Percentiles rank a stretch among this genome's conserved stretches.
phyloP scores from a whole-genome alignment of 2,329 filamentous ascomycete species.

The Aspergillus sp. region DNA sequence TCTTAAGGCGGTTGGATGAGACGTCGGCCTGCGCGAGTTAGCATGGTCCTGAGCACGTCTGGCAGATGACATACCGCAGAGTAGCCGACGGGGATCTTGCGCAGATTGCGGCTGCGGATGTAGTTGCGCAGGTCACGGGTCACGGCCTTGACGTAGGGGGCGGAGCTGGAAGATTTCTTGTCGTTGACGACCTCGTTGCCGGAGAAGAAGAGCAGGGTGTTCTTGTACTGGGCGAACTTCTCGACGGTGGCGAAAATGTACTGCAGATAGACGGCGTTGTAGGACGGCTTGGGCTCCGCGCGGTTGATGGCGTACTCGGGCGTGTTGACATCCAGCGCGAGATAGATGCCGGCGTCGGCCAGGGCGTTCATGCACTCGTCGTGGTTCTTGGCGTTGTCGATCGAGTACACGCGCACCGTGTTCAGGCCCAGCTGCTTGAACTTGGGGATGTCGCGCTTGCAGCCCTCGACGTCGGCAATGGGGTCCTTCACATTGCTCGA shows the following conservation, averaged over 20 bases:
- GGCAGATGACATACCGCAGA: constrained; percentile 34
- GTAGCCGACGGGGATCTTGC: constrained; percentile 65
- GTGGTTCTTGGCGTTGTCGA: constrained; percentile 77
- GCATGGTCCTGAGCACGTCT: background rate
- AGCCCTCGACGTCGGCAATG: constrained; percentile 59
- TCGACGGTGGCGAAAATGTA: constrained; percentile 83
- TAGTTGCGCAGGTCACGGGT: constrained; percentile 69
- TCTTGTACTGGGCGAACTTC: constrained; percentile 70
- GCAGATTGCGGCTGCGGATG: constrained; percentile 52
- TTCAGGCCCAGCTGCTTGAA: constrained; percentile 85
- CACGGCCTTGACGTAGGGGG: constrained; percentile 68
- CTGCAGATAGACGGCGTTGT: constrained; percentile 80
- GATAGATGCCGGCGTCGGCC: constrained; percentile 78
- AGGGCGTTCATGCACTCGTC: constrained; percentile 76
- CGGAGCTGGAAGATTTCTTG: constrained; percentile 52
- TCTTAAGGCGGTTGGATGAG: constrained; percentile 72
- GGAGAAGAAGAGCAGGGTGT: constrained; percentile 79
- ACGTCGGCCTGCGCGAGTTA: constrained; percentile 57
- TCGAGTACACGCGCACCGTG: constrained; percentile 83
- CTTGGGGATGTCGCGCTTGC: constrained; percentile 68
- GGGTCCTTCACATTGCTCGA: constrained; percentile 60
- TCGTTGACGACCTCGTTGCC: constrained; percentile 75
- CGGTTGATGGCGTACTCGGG: constrained; percentile 83
- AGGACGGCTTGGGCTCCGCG: constrained; percentile 59
- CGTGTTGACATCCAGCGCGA: constrained; percentile 87